These are phyloP conservation scores for Aspergillus japonicus DNA, from an alignment of 2,329 filamentous ascomycete genomes.

Conservation along the genomic window DNA sequence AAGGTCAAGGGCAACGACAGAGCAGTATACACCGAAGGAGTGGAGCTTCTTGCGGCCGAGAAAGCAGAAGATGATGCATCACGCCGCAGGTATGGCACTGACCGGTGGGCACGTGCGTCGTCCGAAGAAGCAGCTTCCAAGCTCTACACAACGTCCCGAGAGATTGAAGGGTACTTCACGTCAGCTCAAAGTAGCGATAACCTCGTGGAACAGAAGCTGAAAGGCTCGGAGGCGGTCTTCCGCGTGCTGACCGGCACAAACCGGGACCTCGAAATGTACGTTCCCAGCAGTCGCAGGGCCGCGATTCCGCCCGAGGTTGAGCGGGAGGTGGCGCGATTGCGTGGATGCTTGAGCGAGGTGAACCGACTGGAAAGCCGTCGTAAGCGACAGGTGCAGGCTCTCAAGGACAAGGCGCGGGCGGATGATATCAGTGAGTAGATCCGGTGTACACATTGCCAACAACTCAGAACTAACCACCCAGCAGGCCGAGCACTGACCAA, in stretches of 20 bases:
- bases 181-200: conserved; percentile 66
- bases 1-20: conserved; percentile 81
- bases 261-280: conserved; percentile 78
- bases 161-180: conserved; percentile 85
- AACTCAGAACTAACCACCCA: not conserved
- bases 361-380: conserved; percentile 77
- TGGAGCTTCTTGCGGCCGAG: conserved; percentile 73
- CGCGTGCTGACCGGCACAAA: conserved; percentile 75
- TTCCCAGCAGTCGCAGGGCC: conserved; percentile 78
- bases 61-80: conserved; percentile 78
- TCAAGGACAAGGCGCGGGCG: conserved; percentile 74
- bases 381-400: conserved; percentile 72
- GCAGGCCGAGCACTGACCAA: conserved; percentile 71
- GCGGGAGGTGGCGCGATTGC: conserved; percentile 71
- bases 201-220: conserved; percentile 74
- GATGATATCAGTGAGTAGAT: conserved; percentile 73
- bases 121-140: conserved; percentile 69
- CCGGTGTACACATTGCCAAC: not conserved
- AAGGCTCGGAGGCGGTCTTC: conserved; percentile 71
- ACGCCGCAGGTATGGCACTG: conserved; percentile 77
- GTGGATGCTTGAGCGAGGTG: conserved; percentile 81
- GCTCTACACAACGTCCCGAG: conserved; percentile 70
- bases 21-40: conserved; percentile 78
- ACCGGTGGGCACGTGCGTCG: conserved; percentile 72
- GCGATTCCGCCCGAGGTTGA: conserved; percentile 79